Percentiles rank a stretch among this genome's conserved stretches.
phyloP scores from a whole-genome alignment of 805 yeast species.

The Starmerella sirachaensis region DNA sequence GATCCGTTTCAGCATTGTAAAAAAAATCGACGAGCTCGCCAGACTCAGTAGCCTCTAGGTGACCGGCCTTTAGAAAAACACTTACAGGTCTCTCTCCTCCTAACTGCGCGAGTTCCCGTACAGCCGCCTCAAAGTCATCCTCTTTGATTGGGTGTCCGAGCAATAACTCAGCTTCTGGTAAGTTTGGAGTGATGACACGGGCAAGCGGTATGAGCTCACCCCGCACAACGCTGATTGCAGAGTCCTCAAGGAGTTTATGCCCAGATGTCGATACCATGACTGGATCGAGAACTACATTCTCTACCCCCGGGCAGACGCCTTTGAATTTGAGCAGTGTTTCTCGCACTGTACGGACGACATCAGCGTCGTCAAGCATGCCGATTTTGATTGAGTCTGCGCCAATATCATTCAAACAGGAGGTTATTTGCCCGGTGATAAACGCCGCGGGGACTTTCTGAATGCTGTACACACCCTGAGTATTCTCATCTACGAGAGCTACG shows the following conservation, averaged over 20 bases:
- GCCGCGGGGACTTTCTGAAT: conserved; percentile 19
- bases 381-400: conserved; percentile 59
- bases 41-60: conserved; percentile 31
- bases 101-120: conserved; percentile 22
- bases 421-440: conserved; percentile 39
- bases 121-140: conserved; percentile 15
- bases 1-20: conserved; percentile 29
- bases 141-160: conserved; percentile 12
- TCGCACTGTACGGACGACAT: conserved; percentile 39
- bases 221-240: conserved; percentile 37
- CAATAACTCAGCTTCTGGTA: conserved; percentile 44
- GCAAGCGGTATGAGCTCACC: conserved; percentile 40
- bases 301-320: conserved; percentile 6
- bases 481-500: conserved; percentile 72
- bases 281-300: conserved; percentile 52
- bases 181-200: conserved; percentile 62
- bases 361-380: conserved; percentile 53
- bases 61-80: conserved; percentile 74
- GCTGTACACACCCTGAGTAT: conserved; percentile 33
- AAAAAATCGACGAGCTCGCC: conserved; percentile 17
- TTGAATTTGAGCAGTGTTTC: conserved; percentile 17
- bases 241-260: conserved; percentile 39
- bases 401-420: conserved; percentile 48
- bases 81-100: conserved; percentile 11
- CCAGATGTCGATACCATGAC: conserved; percentile 81